Evolutionary conservation across 2,329 filamentous ascomycete species (phyloP), one percentile per base, ranked within the genome.

Genomic region (Albophoma yamanashiensis): DNA sequence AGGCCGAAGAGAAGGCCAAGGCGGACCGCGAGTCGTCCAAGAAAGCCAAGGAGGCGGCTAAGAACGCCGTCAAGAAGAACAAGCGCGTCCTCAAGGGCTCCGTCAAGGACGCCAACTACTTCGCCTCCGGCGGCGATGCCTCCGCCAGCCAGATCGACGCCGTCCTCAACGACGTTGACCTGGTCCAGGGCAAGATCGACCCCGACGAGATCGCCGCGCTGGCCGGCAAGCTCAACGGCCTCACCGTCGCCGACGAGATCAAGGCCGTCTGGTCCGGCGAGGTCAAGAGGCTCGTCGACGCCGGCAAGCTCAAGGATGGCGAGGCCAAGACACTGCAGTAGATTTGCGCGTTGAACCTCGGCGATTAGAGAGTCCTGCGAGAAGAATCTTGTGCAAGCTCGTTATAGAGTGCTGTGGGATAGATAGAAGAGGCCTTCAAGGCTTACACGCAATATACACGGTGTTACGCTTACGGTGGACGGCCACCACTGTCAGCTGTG

Each of bases 41-140:
- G 86, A 99, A 99, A 84, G 88, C 89, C 62, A 99, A 97, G 82
- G 94, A 99, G 78, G 93, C 93, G 2, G 94, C 94, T 61, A 99
- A 99, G 87, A 97, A 92, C 71, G 94, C 94, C 17, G 89, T 94
- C 70, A 99, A 99, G 89, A 99, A 99, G 89, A 99, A 99, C 85
- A 97, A 97, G 85, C 91, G 94, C 81, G 89, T 97, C 56, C 87
- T 99, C 68, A 92, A 95, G 76, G 87, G 86, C 63, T 92, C 90
- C 65, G 89, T 93, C 77, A 99, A 99, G 83, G 94, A 99, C 67
- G 92, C 90, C 70, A 97, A 97, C 82, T 99, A 99, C 86, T 97
- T 99, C 75, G 82, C 81, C 60, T 79, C 79, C 25, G 86, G 86
- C 59, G 89, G 87, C 59, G 89, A 92, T 62, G 79, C 87, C 34